phyloP scores from a whole-genome alignment of 345 rosid species.

The Firmiana major region DNA sequence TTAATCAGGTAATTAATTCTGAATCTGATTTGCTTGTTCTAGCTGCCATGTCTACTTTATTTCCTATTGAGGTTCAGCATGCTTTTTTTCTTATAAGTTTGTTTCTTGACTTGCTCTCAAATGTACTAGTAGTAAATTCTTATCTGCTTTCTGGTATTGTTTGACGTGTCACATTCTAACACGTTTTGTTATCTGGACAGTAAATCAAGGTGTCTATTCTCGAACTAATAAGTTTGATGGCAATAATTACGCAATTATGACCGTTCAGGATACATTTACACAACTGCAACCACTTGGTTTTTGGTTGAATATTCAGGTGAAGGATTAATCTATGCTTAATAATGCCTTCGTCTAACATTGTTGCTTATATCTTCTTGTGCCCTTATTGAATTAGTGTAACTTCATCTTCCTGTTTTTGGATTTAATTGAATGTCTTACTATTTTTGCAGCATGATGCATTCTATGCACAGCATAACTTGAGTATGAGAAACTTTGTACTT shows the following conservation, averaged over 20 bases:
- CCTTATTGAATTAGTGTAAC: neutral
- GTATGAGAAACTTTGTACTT: conserved; percentile 59
- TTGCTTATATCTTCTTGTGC: neutral
- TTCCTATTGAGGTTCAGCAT: neutral
- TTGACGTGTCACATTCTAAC: neutral
- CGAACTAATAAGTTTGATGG: conserved; percentile 48
- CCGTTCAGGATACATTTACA: conserved; percentile 37
- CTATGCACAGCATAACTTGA: conserved; percentile 65
- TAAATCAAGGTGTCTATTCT: conserved; percentile 52
- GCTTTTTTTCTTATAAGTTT: neutral
- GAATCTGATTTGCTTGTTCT: neutral
- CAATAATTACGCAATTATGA: conserved; percentile 26
- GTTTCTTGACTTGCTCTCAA: conserved; percentile 3
- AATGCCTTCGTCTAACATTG: neutral
- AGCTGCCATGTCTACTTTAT: neutral
- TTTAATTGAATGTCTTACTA: conserved; percentile 2
- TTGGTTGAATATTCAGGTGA: conserved; percentile 93
- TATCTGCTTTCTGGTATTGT: neutral
- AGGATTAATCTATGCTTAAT: neutral
- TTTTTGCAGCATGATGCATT: conserved; percentile 67
- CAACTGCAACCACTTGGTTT: conserved; percentile 38
- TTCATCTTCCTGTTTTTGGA: conserved; percentile 4
- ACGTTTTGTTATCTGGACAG: conserved; percentile 36
- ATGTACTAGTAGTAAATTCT: neutral
- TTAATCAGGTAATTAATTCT: neutral